Evolutionary conservation across 2,329 filamentous ascomycete species (phyloP).

Genomic region (Trichoderma sp.): DNA sequence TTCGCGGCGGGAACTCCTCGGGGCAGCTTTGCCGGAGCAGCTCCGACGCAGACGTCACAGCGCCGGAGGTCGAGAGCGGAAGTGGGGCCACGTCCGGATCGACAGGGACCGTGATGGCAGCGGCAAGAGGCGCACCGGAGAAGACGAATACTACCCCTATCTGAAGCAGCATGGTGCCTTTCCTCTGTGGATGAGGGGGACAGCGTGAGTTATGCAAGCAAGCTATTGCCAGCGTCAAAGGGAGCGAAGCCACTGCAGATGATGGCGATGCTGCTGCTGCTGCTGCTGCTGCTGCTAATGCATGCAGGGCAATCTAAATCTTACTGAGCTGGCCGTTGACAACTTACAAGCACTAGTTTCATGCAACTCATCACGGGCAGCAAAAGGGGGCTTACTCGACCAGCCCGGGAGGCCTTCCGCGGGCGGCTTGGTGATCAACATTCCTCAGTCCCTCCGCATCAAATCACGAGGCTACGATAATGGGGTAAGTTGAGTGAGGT

Average conservation of each 20-base stretch:
- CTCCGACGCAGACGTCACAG: slow-evolving; percentile 35
- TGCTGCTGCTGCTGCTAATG: not conserved
- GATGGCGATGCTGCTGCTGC: not conserved
- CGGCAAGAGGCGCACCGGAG: not conserved
- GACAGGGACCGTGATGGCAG: slow-evolving; percentile 19
- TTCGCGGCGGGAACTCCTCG: slow-evolving; percentile 34
- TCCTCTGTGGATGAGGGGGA: not conserved
- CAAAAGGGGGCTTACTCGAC: slow-evolving; percentile 1
- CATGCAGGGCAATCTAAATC: not conserved
- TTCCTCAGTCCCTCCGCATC: slow-evolving; percentile 10
- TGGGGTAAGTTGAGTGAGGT: not conserved
- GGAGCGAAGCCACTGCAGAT: not conserved
- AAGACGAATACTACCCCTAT: not conserved
- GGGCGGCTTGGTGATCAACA: not conserved
- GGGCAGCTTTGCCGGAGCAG: slow-evolving; percentile 39
- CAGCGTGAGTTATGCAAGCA: not conserved
- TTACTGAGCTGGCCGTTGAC: not conserved
- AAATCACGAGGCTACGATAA: slow-evolving; percentile 4
- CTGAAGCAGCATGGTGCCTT: slow-evolving; percentile 5
- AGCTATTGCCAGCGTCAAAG: not conserved
- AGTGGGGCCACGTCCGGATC: slow-evolving; percentile 33
- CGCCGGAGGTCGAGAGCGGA: slow-evolving; percentile 29
- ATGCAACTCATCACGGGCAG: slow-evolving; percentile 5
- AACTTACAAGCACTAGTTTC: not conserved
- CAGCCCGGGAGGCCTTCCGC: not conserved